A percentile compares a stretch with the other conserved stretches of the same genome.
Conservation (phyloP, 2,329 filamentous ascomycete species). For the Phyllosticta capitalensis region DNA sequence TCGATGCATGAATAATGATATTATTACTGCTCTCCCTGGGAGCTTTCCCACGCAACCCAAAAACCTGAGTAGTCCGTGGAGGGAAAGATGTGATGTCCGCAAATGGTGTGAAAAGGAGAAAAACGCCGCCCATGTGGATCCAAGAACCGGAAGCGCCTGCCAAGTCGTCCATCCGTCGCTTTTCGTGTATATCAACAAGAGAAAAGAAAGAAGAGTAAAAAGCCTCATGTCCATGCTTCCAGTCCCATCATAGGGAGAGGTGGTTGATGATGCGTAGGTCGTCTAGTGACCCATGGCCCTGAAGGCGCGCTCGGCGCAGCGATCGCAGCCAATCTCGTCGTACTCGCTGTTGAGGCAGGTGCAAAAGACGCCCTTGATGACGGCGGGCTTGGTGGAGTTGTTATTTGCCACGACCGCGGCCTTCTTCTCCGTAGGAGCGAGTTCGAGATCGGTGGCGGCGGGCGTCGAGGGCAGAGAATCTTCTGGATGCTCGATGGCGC, state of each 20-base stretch:
- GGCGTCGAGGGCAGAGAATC: conserved; percentile 1
- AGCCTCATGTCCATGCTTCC: not conserved
- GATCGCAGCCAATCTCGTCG: conserved; percentile 9
- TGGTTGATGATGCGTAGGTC: not conserved
- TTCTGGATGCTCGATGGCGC: conserved; percentile 7
- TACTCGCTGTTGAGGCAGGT: conserved; percentile 9
- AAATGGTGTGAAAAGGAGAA: not conserved
- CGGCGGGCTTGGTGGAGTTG: not conserved
- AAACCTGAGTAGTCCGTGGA: not conserved
- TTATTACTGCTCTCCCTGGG: not conserved
- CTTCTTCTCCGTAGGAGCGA: not conserved
- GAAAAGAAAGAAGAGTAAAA: not conserved
- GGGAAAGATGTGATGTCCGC: not conserved
- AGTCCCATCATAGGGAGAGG: not conserved
- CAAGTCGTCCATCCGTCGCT: not conserved
- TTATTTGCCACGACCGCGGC: not conserved
- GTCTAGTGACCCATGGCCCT: conserved; percentile 4
- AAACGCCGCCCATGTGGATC: not conserved
- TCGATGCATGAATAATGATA: not conserved
- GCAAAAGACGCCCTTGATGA: conserved; percentile 10
- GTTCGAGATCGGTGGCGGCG: not conserved
- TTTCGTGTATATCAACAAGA: not conserved
- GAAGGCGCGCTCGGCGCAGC: conserved; percentile 5
- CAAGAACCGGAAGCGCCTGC: not conserved
- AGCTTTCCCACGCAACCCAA: not conserved